Percentiles rank a stretch among this genome's conserved stretches.
phyloP scores from a whole-genome alignment of 2,329 filamentous ascomycete genomes.

The Sporothrix protearum region DNA sequence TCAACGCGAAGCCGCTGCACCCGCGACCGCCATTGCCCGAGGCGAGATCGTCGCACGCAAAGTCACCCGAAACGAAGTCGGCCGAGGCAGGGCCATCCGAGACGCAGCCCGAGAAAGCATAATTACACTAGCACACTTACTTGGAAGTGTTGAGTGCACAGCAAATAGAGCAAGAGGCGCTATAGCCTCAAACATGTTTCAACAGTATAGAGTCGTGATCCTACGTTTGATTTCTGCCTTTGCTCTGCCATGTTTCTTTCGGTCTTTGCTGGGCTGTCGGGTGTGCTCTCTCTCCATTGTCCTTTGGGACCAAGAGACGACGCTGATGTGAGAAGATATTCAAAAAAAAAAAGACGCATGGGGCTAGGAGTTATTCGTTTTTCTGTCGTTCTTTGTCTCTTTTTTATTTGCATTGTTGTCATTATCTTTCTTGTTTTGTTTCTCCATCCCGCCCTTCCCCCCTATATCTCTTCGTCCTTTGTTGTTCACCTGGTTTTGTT shows the following conservation, averaged over 20 bases:
- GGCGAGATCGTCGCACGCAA: neutral
- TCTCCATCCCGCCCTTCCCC: neutral
- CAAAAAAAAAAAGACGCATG: slow-evolving; percentile 16
- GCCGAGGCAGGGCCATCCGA: neutral
- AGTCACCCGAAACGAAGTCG: neutral
- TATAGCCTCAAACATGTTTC: neutral
- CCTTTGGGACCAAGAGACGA: neutral
- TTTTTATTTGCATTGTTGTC: neutral
- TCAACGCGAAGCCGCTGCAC: neutral
- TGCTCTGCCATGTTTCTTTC: neutral
- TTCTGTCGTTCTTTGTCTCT: neutral
- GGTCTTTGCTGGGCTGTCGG: neutral
- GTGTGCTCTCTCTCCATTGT: no score
- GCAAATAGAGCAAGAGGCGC: neutral
- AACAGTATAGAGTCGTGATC: neutral
- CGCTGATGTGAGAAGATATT: neutral
- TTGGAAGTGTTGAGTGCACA: neutral
- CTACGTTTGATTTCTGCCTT: neutral
- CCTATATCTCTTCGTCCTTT: neutral
- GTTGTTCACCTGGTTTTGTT: neutral
- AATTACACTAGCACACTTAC: no score
- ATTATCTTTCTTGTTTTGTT: neutral
- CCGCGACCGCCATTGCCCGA: neutral
- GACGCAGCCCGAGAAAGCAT: neutral
- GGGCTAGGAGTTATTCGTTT: slow-evolving; percentile 17